Conservation (phyloP, 2,329 filamentous ascomycete genomes). For the Epichloe festucae region DNA sequence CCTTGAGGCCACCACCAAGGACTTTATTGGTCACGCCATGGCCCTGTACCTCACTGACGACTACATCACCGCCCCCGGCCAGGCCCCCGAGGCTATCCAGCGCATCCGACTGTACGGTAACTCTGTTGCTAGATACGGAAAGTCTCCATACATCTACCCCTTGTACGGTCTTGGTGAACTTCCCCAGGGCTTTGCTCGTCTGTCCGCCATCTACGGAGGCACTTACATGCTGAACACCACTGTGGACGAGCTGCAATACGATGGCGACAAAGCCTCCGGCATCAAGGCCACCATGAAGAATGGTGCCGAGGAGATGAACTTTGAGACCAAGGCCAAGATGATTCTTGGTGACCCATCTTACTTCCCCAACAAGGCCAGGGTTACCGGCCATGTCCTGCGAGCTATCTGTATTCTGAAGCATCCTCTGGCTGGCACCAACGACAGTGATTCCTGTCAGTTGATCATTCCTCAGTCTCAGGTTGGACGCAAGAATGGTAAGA, state of each 20-base stretch:
- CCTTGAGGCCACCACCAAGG: slow-evolving; percentile 75
- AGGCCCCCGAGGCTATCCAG: slow-evolving; percentile 73
- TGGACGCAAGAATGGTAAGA: slow-evolving; percentile 82
- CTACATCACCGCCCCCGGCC: slow-evolving; percentile 63
- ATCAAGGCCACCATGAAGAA: slow-evolving; percentile 92
- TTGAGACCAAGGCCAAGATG: slow-evolving; percentile 90
- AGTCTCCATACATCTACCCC: slow-evolving; percentile 98
- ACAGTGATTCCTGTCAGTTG: slow-evolving; percentile 80
- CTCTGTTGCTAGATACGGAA: slow-evolving; percentile 94
- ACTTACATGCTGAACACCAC: slow-evolving; percentile 99
- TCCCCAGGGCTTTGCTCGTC: slow-evolving; percentile 90
- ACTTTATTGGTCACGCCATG: slow-evolving; percentile 98
- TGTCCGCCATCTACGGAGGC: slow-evolving; percentile 95
- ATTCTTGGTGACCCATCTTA: slow-evolving; percentile 95
- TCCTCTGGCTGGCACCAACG: slow-evolving; percentile 78
- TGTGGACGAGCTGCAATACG: slow-evolving; percentile 80
- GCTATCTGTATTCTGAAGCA: slow-evolving; percentile 97
- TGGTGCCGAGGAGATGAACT: slow-evolving; percentile 81
- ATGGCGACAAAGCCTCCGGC: slow-evolving; percentile 72
- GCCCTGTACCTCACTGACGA: slow-evolving; percentile 84
- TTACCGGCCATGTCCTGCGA: slow-evolving; percentile 81
- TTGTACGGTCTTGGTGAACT: slow-evolving; percentile 95
- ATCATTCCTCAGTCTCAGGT: slow-evolving; percentile 98
- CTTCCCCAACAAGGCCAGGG: slow-evolving; percentile 79
- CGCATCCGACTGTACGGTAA: slow-evolving; percentile 94